Evolutionary conservation across 176 grass and related monocot genomes (phyloP), one percentile per base, ranked within the genome.

Genomic region (Rhipidocladum racemiflorum): DNA sequence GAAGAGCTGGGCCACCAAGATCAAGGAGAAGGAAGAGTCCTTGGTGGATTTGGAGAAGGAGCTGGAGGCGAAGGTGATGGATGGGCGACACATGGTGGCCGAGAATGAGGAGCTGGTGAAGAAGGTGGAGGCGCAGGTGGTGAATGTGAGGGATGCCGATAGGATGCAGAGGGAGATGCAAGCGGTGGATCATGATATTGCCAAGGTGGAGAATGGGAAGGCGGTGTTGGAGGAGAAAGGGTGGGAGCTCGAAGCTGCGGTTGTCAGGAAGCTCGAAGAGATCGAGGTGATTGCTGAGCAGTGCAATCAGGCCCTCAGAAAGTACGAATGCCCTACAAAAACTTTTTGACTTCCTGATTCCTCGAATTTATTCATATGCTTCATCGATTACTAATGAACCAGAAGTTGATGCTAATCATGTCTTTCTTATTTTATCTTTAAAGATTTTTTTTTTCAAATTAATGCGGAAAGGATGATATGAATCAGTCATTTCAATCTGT

Each of bases 131-230:
- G 42, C 71, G 6, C 96, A 99, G 72, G 76, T 60, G 3, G 76
- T 99, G 62, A 88, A 89, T 79, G 85, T 90, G 35, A 87, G 87
- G 78, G 96, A 90, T 55, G 59, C 75, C 0, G 89, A 99, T 8
- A 86, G 96, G 54, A 95, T 99, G 87, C 68, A 61, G 8, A 89
- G 87, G 79, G 92, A 99, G 76, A 85, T 95, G 78, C 89, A 91
- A 72, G 49, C 27, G 0, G 46, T 95, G 21, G 83, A 93, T 8
- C 69, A 70, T 73, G 96, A 95, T 7, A 89, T 95, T 77, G 56
- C 83, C 38, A 88, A 90, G 15, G 25, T 72, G 2, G 84, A 95
- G 66, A 91, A 60, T 59, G 74, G 48, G 9, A 91, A 85, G 54
- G 87, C 24, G 9, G 38, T 16, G 9, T 45, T 87, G 27, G 96